phyloP scores from a whole-genome alignment of 2,329 filamentous ascomycete species.

The Alternaria gansuensis region DNA sequence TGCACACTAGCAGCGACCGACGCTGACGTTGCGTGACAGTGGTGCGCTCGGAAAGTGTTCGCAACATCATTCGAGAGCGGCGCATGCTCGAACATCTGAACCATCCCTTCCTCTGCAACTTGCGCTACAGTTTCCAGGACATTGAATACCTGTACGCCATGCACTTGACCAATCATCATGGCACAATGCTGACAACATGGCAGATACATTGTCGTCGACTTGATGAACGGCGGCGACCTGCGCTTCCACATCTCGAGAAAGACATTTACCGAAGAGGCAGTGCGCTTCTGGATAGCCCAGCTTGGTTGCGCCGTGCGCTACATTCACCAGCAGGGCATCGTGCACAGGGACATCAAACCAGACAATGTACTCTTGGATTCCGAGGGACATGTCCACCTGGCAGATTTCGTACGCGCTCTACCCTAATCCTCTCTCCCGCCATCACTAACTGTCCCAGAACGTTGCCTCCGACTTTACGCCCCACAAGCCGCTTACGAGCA shows the following conservation, averaged over 20 bases:
- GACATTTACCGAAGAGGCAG: constrained; percentile 95
- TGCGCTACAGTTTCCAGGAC: constrained; percentile 99
- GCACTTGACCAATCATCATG: neutral
- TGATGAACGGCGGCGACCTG: constrained; percentile 97
- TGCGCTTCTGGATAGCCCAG: constrained; percentile 96
- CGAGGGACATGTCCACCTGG: constrained; percentile 84
- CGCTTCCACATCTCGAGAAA: constrained; percentile 98
- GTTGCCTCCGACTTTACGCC: constrained; percentile 93
- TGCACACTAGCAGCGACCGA: constrained; percentile 16
- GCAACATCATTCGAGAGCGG: constrained; percentile 96
- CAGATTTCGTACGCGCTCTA: constrained; percentile 84
- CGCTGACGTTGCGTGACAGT: constrained; percentile 65
- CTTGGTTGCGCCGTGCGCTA: constrained; percentile 83
- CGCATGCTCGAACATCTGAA: constrained; percentile 98
- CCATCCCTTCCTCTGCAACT: constrained; percentile 96
- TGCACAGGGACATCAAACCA: constrained; percentile 56
- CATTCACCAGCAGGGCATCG: constrained; percentile 55
- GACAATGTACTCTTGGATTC: constrained; percentile 55
- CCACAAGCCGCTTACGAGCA: constrained; percentile 85
- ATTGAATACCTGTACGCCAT: constrained; percentile 93
- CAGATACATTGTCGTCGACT: constrained; percentile 90
- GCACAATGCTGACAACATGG: constrained; percentile 23
- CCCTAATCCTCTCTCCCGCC: neutral
- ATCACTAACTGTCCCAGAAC: constrained; percentile 71
- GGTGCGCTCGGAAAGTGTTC: constrained; percentile 94